These are phyloP conservation scores for Suillus fuscotomentosus DNA, from an alignment of 768 basidiomycete species.

Conservation along the genomic window DNA sequence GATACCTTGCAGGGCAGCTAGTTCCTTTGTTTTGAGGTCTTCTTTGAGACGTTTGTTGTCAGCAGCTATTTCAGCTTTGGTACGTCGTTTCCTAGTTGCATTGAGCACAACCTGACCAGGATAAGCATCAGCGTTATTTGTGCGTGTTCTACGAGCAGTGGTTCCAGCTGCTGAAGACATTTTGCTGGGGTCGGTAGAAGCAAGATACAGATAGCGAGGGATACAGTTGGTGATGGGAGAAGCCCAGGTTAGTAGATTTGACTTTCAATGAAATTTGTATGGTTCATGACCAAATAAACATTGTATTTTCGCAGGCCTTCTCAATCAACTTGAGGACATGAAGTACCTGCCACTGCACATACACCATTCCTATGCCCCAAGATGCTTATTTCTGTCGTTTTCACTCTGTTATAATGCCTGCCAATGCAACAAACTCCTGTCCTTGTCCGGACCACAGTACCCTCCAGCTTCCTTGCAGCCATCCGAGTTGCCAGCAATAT, in stretches of 20 bases:
- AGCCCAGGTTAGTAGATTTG: neutral
- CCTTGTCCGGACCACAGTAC: neutral
- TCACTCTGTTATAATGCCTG: neutral
- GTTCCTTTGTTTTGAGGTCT: neutral
- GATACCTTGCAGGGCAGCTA: neutral
- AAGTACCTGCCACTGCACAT: neutral
- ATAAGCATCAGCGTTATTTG: neutral
- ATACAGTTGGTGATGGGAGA: neutral
- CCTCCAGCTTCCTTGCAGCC: neutral
- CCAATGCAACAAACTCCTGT: too few species aligned
- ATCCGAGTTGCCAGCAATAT: too few species aligned
- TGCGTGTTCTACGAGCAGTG: neutral
- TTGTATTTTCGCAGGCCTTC: neutral
- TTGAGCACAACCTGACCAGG: neutral
- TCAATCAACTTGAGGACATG: too few species aligned
- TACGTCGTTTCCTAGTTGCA: neutral
- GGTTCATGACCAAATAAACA: neutral
- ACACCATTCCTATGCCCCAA: neutral
- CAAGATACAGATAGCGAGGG: neutral
- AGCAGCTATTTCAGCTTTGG: conserved; percentile 11
- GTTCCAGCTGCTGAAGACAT: neutral
- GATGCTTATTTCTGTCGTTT: neutral
- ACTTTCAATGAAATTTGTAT: neutral
- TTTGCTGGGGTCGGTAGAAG: neutral
- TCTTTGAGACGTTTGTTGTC: conserved; percentile 8